Percentiles rank a stretch among this genome's conserved stretches.
phyloP scores from a whole-genome alignment of 805 yeast species.

The Zygosaccharomyces gambellarensis region DNA sequence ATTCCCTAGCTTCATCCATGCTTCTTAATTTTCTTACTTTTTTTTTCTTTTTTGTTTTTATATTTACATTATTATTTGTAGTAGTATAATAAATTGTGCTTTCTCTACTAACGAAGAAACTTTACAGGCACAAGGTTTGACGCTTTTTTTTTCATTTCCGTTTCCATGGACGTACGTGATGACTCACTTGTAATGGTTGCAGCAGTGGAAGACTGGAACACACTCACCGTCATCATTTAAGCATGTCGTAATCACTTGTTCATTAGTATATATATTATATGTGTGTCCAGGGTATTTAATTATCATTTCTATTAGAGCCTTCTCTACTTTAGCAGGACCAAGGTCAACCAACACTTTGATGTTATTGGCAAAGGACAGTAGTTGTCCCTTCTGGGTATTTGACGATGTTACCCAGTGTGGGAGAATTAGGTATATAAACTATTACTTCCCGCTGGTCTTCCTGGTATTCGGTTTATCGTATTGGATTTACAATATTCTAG shows the following conservation, averaged over 20 bases:
- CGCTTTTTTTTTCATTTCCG: not conserved
- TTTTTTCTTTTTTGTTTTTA: not conserved
- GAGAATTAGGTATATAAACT: conserved; percentile 39
- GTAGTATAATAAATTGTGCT: conserved; percentile 4
- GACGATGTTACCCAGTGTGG: conserved; percentile 59
- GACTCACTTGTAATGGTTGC: not conserved
- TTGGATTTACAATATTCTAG: conserved; percentile 14
- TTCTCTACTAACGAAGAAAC: conserved; percentile 1
- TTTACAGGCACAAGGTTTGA: not conserved
- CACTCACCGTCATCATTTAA: not conserved
- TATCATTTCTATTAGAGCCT: not conserved
- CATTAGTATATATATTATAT: not conserved
- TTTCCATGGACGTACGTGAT: not conserved
- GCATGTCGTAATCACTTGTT: not conserved
- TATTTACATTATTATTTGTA: conserved; percentile 1
- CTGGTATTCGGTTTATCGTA: conserved; percentile 8
- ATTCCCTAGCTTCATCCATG: not conserved
- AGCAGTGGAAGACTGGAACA: too few species aligned
- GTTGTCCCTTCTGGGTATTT: conserved; percentile 44
- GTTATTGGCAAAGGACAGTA: not conserved
- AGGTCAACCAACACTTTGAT: conserved; percentile 1
- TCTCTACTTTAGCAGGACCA: not conserved
- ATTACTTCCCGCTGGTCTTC: conserved; percentile 24
- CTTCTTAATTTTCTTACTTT: not conserved
- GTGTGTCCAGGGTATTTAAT: too few species aligned